phyloP scores from a whole-genome alignment of 306 rosid species.

The Inga leiocalycina region DNA sequence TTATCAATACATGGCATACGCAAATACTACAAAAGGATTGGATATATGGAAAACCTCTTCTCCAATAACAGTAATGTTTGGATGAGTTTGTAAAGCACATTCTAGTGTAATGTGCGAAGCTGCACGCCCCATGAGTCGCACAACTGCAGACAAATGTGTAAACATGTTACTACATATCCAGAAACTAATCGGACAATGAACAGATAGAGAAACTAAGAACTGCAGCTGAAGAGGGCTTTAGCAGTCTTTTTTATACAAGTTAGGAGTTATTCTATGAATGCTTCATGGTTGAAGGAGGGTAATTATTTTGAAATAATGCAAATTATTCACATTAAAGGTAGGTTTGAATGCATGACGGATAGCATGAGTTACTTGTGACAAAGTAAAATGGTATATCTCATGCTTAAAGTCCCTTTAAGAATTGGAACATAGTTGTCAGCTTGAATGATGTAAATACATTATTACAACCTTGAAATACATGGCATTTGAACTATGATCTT shows the following conservation, averaged over 20 bases:
- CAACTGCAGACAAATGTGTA: slow-evolving; percentile 67
- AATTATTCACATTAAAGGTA: neutral
- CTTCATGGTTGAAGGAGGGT: no score
- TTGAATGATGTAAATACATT: slow-evolving; percentile 2
- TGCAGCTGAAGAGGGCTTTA: no score
- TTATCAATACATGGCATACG: neutral
- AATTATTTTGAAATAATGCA: no score
- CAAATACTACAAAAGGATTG: neutral
- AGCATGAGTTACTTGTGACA: slow-evolving; percentile 10
- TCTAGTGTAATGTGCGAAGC: slow-evolving; percentile 98
- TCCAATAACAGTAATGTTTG: slow-evolving; percentile 92
- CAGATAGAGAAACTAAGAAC: neutral
- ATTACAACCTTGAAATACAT: slow-evolving; percentile 6
- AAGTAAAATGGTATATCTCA: slow-evolving; percentile 13
- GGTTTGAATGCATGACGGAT: neutral
- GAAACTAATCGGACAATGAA: slow-evolving; percentile 1
- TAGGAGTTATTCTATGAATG: no score
- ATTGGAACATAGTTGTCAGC: slow-evolving; percentile 5
- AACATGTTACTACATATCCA: neutral
- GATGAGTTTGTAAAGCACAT: slow-evolving; percentile 99
- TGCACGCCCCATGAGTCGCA: slow-evolving; percentile 99
- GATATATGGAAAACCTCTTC: slow-evolving; percentile 73
- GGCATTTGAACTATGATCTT: slow-evolving; percentile 4
- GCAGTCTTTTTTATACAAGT: no score
- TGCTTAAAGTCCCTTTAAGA: neutral